phyloP scores from a whole-genome alignment of 1,284 basidiomycete genomes.

The Trametes sp. region DNA sequence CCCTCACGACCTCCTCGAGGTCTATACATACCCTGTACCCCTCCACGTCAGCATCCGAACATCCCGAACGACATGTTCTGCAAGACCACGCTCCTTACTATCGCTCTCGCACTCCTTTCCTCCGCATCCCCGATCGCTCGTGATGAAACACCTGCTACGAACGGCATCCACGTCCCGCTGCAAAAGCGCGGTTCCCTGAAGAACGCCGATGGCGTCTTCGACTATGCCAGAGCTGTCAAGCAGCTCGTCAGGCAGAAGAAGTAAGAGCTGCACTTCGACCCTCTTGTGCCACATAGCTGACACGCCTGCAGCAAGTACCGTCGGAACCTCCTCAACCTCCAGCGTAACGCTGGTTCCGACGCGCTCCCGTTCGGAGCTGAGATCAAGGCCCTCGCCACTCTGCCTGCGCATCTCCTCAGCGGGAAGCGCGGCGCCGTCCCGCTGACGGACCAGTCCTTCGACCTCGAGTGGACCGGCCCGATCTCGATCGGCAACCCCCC shows the following conservation, averaged over 20 bases:
- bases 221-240: constrained; percentile 28
- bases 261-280: constrained; percentile 5
- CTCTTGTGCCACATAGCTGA: background rate
- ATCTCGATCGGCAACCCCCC: constrained; percentile 41
- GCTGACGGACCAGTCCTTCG: constrained; percentile 32
- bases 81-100: constrained; percentile 34
- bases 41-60: background rate
- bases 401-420: constrained; percentile 12
- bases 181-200: constrained; percentile 33
- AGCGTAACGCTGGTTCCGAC: constrained; percentile 27
- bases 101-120: constrained; percentile 34
- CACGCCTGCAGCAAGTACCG: constrained; percentile 35
- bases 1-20: background rate
- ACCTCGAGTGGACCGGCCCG: constrained; percentile 38
- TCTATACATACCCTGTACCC: background rate
- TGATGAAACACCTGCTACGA: constrained; percentile 7
- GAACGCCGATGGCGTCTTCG: constrained; percentile 36
- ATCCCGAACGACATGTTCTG: constrained; percentile 29
- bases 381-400: constrained; percentile 25
- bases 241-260: constrained; percentile 30
- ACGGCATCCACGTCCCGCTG: constrained; percentile 32
- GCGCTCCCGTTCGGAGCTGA: constrained; percentile 26
- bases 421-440: constrained; percentile 25
- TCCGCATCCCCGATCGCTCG: constrained; percentile 28
- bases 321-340: constrained; percentile 38